Conservation (phyloP, 2,329 filamentous ascomycete genomes). For the Ilyonectria sp. region DNA sequence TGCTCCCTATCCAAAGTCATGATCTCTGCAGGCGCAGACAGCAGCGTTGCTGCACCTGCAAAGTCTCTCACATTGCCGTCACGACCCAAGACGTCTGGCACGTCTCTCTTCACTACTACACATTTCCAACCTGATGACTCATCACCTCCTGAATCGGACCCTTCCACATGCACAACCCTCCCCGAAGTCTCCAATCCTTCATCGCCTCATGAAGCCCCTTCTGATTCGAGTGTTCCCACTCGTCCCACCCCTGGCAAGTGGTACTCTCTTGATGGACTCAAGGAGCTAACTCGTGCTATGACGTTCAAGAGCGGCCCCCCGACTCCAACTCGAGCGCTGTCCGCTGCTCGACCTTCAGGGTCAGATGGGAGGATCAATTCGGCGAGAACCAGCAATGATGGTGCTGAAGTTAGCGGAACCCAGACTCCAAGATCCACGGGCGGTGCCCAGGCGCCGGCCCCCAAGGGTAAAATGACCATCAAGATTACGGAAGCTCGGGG, state of each 20-base stretch:
- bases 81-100: conserved; percentile 41
- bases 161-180: conserved; percentile 38
- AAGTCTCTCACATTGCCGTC: conserved; percentile 39
- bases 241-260: conserved; percentile 64
- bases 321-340: conserved; percentile 90
- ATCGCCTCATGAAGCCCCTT: conserved; percentile 57
- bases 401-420: conserved; percentile 64
- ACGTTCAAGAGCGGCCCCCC: conserved; percentile 91
- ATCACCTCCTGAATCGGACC: conserved; percentile 39
- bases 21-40: conserved; percentile 43
- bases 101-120: conserved; percentile 47
- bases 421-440: conserved; percentile 67
- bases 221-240: conserved; percentile 63
- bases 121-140: conserved; percentile 47
- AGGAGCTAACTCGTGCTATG: conserved; percentile 87
- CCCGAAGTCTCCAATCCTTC: conserved; percentile 40
- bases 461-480: conserved; percentile 91
- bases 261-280: conserved; percentile 78
- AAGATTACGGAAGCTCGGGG: conserved; percentile 90
- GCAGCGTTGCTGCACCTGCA: conserved; percentile 41
- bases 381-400: conserved; percentile 58
- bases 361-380: conserved; percentile 61
- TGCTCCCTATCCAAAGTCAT: conserved; percentile 50
- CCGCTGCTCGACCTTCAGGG: conserved; percentile 70
- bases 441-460: conserved; percentile 74